A percentile compares a stretch with the other conserved stretches of the same genome.
phyloP scores from a whole-genome alignment of 306 rosid species.

The Inga leiocalycina region DNA sequence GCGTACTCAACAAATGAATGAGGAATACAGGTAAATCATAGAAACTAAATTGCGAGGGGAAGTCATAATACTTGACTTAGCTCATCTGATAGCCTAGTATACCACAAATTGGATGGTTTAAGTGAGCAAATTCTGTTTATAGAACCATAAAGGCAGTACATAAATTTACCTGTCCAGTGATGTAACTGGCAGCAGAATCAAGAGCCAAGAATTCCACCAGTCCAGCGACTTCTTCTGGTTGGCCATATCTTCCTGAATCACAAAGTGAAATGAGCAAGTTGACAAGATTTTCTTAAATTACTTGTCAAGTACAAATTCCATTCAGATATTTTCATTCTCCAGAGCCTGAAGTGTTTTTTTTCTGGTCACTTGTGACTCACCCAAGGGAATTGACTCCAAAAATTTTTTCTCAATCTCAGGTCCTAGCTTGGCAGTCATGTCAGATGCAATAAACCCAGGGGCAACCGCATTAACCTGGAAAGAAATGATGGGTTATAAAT shows the following conservation, averaged over 20 bases:
- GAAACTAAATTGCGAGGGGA: background rate
- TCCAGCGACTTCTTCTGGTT: constrained; percentile 92
- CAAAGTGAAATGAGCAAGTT: constrained; percentile 3
- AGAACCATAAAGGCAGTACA: background rate
- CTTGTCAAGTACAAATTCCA: background rate
- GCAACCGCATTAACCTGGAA: constrained; percentile 86
- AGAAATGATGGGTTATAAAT: constrained; percentile 12
- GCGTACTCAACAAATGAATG: background rate
- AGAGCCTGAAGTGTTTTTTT: background rate
- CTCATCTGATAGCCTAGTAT: background rate
- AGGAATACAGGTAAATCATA: background rate
- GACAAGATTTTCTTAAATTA: constrained; percentile 6
- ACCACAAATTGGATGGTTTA: background rate
- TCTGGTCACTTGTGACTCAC: constrained; percentile 30
- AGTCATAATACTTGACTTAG: background rate
- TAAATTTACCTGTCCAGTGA: constrained; percentile 76
- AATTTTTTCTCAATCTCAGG: constrained; percentile 68
- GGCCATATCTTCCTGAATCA: constrained; percentile 77
- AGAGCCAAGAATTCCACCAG: constrained; percentile 88
- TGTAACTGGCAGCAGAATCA: constrained; percentile 76
- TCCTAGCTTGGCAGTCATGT: constrained; percentile 82
- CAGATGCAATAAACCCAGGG: constrained; percentile 87
- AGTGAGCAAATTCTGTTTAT: background rate
- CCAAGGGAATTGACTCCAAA: constrained; percentile 70
- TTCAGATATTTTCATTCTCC: background rate